Conservation (phyloP, 2,329 filamentous ascomycete species). For the Sporothrix luriei region DNA sequence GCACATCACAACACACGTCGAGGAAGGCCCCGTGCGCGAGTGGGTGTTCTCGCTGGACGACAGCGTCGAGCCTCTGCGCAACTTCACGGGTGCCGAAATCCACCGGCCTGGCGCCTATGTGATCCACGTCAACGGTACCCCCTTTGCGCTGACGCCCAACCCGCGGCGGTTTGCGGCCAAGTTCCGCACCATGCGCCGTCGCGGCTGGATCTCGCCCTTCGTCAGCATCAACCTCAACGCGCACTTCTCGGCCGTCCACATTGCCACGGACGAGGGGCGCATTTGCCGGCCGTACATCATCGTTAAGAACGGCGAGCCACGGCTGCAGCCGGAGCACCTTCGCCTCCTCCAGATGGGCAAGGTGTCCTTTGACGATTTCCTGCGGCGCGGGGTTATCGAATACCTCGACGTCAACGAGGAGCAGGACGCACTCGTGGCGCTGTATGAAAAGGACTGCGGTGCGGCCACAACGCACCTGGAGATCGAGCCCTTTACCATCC, state of each 20-base stretch:
- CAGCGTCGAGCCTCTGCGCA: slow-evolving; percentile 74
- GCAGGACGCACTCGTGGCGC: slow-evolving; percentile 90
- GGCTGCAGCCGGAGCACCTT: slow-evolving; percentile 76
- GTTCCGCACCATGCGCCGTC: slow-evolving; percentile 84
- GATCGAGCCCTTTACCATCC: slow-evolving; percentile 95
- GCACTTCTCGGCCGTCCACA: slow-evolving; percentile 87
- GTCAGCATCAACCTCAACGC: slow-evolving; percentile 96
- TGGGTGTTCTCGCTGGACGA: slow-evolving; percentile 85
- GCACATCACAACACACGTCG: slow-evolving; percentile 95
- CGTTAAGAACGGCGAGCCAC: slow-evolving; percentile 83
- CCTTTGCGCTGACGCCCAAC: slow-evolving; percentile 80
- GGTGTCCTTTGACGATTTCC: slow-evolving; percentile 90
- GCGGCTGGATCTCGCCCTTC: slow-evolving; percentile 91
- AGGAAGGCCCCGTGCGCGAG: slow-evolving; percentile 85
- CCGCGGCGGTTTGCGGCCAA: slow-evolving; percentile 83
- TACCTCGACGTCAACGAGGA: slow-evolving; percentile 99
- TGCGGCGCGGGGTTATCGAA: slow-evolving; percentile 86
- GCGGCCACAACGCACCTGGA: slow-evolving; percentile 89
- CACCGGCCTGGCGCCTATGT: slow-evolving; percentile 83
- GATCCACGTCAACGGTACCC: slow-evolving; percentile 94
- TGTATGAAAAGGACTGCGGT: slow-evolving; percentile 83
- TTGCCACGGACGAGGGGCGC: slow-evolving; percentile 94
- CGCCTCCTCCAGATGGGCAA: slow-evolving; percentile 79
- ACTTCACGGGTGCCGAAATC: slow-evolving; percentile 76
- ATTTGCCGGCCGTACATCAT: slow-evolving; percentile 96